These are phyloP conservation scores for Neopestalotiopsis rosae DNA, from an alignment of 2,329 filamentous ascomycete genomes.

Conservation along the genomic window DNA sequence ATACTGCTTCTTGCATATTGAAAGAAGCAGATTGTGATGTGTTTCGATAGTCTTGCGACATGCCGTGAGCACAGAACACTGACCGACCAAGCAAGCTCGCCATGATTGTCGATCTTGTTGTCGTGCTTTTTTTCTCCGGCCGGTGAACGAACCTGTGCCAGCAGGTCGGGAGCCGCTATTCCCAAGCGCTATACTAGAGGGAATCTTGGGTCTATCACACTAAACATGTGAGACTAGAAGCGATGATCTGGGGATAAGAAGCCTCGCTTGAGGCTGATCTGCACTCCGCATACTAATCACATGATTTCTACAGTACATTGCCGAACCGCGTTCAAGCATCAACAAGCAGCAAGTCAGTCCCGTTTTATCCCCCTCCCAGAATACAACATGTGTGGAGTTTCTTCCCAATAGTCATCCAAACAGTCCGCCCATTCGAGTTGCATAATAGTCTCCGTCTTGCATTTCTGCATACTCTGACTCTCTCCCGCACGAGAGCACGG, in stretches of 20 bases:
- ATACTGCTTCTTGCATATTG: no score
- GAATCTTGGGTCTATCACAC: neutral
- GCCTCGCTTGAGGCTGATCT: conserved; percentile 1
- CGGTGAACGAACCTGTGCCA: neutral
- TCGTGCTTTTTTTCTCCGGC: no score
- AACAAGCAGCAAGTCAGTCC: neutral
- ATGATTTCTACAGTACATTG: neutral
- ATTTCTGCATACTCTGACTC: neutral
- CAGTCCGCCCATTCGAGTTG: neutral
- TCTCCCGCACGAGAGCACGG: neutral
- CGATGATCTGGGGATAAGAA: neutral
- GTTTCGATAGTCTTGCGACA: no score
- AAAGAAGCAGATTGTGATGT: no score
- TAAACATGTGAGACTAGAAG: neutral
- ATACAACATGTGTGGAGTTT: neutral
- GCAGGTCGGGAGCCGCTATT: neutral
- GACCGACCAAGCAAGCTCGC: no score
- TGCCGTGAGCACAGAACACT: no score
- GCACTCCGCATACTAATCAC: neutral
- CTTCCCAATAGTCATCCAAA: neutral
- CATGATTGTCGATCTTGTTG: no score
- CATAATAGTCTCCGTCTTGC: neutral
- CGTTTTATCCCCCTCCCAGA: neutral
- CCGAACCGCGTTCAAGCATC: neutral
- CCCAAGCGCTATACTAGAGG: no score